Evolutionary conservation across 164 flowering plant genomes (phyloP), one percentile per base, ranked within the genome.

Genomic region (Stephania japonica): DNA sequence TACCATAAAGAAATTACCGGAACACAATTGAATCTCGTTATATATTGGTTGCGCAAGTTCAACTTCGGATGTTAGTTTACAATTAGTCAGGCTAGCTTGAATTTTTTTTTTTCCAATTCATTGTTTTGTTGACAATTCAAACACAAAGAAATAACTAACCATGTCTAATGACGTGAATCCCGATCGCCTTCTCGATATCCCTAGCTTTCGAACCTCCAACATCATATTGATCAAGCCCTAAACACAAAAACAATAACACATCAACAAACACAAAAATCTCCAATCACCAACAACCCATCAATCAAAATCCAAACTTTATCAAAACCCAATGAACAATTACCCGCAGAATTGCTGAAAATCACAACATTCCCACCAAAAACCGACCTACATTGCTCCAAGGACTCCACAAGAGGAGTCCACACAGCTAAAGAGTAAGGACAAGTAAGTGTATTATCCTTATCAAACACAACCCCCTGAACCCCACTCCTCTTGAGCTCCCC

Each of bases 361-460:
- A 88, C 91, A 18, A 92, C 75, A 73, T 91, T 85, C 56, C 78
- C 79, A 2, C 91, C 92, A 68, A 94, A 94, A 27, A 85, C 88
- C 4, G 90, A 81, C 81, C 87, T 94, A 73, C 97, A 94, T 14
- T 47, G 78, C 18, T 87, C 85, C 24, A 93, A 59, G 0, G 97
- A 85, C 16, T 83, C 53, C 4, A 7, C 62, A 53, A 92, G 84
- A 41, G 91, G 86, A 1, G 79, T 81, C 88, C 92, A 90, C 3
- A 88, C 50, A 7, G 84, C 64, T 72, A 88, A 77, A 71, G 88
- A 81, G 71, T 92, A 94, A 81, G 98, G 97, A 10, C 82, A 83
- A 23, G 99, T 92, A 24, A 94, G 73, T 1, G 99, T 94, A 56
- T 92, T 92, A 79, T 91, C 97, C 72, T 91, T 91, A 73, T 91